Conservation (phyloP, 495 filamentous ascomycete species). For the Penicillium mononematosum region DNA sequence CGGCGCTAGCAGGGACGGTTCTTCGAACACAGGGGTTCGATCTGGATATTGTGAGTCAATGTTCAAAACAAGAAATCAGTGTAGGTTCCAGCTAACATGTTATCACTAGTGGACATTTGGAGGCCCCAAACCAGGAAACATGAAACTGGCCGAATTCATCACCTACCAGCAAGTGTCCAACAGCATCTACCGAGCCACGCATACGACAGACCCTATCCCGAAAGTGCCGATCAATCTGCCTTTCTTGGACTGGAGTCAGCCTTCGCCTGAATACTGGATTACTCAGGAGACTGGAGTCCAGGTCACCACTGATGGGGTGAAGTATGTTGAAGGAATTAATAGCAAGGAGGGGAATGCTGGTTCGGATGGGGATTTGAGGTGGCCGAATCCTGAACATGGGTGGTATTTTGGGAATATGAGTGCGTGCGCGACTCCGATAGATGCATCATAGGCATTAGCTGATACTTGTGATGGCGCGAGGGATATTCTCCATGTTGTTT, state of each 20-base stretch:
- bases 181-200: conserved; percentile 61
- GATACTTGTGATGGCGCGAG: not conserved
- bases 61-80: not conserved
- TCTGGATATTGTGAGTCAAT: conserved; percentile 24
- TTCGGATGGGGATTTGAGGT: conserved; percentile 15
- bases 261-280: conserved; percentile 64
- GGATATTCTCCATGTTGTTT: not conserved
- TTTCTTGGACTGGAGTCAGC: conserved; percentile 52
- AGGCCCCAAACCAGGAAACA: conserved; percentile 60
- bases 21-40: conserved; percentile 46
- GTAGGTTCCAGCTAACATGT: not conserved
- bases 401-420: conserved; percentile 43
- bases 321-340: conserved; percentile 1
- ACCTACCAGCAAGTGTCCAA: conserved; percentile 30
- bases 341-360: conserved; percentile 29
- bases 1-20: conserved; percentile 54
- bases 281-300: not conserved
- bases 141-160: conserved; percentile 51
- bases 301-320: not conserved
- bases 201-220: conserved; percentile 62
- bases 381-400: conserved; percentile 34
- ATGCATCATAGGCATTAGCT: not conserved
- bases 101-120: conserved; percentile 58
- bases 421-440: conserved; percentile 5
- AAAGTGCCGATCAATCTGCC: conserved; percentile 52